phyloP scores from a whole-genome alignment of 148 eudicot species.

The Silene uniflora region DNA sequence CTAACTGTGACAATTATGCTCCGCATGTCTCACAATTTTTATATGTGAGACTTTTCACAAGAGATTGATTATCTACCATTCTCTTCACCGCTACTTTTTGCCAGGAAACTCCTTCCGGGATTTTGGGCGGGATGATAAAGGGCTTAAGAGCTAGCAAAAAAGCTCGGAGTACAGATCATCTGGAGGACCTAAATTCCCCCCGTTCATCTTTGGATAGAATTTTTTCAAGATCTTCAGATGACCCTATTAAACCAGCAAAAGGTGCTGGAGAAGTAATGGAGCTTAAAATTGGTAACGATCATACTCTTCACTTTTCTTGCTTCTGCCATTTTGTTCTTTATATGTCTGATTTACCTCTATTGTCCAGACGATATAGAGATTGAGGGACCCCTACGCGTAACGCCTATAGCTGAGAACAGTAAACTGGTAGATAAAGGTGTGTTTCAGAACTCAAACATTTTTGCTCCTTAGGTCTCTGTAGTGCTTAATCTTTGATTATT shows the following conservation, averaged over 20 bases:
- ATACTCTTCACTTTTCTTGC: conserved; percentile 9
- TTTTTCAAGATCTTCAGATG: conserved; percentile 58
- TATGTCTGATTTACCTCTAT: conserved; percentile 15
- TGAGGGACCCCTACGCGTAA: conserved; percentile 55
- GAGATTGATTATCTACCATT: not conserved
- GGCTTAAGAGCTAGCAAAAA: conserved; percentile 55
- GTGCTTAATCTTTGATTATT: not conserved
- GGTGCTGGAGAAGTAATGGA: conserved; percentile 37
- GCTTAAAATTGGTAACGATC: conserved; percentile 60
- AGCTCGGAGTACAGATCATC: conserved; percentile 29
- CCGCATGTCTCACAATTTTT: too few species aligned
- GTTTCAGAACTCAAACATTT: not conserved
- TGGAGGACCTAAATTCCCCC: conserved; percentile 32
- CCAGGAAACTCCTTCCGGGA: conserved; percentile 49
- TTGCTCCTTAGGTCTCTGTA: conserved; percentile 13
- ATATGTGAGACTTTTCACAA: not conserved
- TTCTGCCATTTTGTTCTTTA: conserved; percentile 7
- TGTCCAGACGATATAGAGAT: conserved; percentile 76
- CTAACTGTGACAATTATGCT: not conserved
- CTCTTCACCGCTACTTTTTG: conserved; percentile 12
- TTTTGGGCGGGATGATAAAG: conserved; percentile 61
- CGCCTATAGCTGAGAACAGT: conserved; percentile 35
- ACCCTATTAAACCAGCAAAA: conserved; percentile 23
- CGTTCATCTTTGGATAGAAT: conserved; percentile 47
- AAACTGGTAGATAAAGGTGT: conserved; percentile 50